These are phyloP conservation scores for Salix koriyanagi DNA, from an alignment of 345 rosid species.

Conservation along the genomic window DNA sequence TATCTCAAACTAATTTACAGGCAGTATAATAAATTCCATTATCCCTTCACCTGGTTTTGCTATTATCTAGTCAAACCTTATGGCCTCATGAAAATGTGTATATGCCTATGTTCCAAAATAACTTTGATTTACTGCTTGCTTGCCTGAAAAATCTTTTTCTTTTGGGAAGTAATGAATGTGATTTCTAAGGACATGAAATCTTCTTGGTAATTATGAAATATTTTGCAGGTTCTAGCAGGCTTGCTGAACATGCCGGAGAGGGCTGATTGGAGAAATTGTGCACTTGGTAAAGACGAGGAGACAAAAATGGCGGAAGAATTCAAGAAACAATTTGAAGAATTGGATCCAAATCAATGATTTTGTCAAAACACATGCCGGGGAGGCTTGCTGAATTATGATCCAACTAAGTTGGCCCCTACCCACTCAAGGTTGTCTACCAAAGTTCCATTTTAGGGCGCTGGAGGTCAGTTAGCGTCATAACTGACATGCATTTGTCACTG, in stretches of 20 bases:
- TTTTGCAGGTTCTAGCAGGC: constrained; percentile 80
- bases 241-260: constrained; percentile 69
- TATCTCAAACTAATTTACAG: neutral
- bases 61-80: too few relatives aligned
- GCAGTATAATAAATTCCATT: neutral
- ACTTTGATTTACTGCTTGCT: too few relatives aligned
- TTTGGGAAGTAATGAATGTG: neutral
- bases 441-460: neutral
- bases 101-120: too few relatives aligned
- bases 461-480: neutral
- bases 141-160: neutral
- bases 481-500: neutral
- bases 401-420: neutral
- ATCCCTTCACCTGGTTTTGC: neutral
- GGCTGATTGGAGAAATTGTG: constrained; percentile 86
- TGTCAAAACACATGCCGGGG: neutral
- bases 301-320: constrained; percentile 51
- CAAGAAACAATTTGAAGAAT: constrained; percentile 58
- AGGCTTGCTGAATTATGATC: too few relatives aligned
- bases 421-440: neutral
- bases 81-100: too few relatives aligned
- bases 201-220: neutral
- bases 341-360: constrained; percentile 54
- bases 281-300: constrained; percentile 70
- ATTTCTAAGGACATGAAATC: neutral